Evolutionary conservation across 1,284 basidiomycete species (phyloP).

Genomic region (Rhizoctonia solani): DNA sequence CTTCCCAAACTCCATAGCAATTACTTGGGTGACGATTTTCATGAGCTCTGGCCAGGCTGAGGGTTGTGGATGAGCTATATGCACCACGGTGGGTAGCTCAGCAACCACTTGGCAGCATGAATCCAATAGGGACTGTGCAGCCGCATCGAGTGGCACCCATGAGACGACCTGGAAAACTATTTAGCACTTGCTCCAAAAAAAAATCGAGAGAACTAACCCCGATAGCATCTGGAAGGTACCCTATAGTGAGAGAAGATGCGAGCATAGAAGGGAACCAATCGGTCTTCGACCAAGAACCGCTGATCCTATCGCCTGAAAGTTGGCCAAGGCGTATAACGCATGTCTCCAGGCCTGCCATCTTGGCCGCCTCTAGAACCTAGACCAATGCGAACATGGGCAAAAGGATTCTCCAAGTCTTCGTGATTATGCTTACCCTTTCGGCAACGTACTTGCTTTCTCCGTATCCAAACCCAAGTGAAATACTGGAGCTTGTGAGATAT

Average conservation of each 20-base stretch:
- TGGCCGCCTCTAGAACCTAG: constrained; percentile 27
- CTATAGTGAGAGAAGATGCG: constrained; percentile 16
- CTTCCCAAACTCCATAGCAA: not conserved
- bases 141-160: constrained; percentile 28
- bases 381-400: not conserved
- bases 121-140: constrained; percentile 10
- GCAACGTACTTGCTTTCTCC: constrained; percentile 38
- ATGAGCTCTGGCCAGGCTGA: constrained; percentile 5
- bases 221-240: constrained; percentile 25
- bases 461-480: constrained; percentile 33
- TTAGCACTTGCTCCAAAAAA: not conserved
- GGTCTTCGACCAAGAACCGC: constrained; percentile 35
- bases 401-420: not conserved
- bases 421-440: constrained; percentile 25
- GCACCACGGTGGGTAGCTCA: constrained; percentile 4
- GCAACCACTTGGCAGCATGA: not conserved
- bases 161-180: not conserved
- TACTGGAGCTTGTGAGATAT: constrained; percentile 9
- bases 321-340: constrained; percentile 37
- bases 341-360: constrained; percentile 12
- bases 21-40: not conserved
- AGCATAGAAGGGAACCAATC: constrained; percentile 37
- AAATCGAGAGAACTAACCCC: constrained; percentile 3
- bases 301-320: constrained; percentile 32
- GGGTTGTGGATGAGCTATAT: constrained; percentile 27